Percentiles rank a stretch among this genome's conserved stretches.
Evolutionary conservation across 352 stramenopile genomes (phyloP).

Genomic region (Lagenidium giganteum): DNA sequence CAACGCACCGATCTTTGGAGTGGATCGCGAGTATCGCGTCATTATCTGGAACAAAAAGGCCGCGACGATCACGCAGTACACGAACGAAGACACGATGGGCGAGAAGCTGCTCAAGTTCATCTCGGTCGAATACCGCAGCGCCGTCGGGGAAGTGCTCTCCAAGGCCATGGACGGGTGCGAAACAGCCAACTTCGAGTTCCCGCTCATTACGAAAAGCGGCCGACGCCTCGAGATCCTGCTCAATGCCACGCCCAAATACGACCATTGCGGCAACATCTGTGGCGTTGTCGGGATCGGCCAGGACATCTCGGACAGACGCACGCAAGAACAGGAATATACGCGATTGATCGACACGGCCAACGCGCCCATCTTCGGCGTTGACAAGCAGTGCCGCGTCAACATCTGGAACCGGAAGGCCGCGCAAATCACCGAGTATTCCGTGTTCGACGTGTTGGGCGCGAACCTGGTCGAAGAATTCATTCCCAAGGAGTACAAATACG

Average conservation of each 20-base stretch:
- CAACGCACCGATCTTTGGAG: conserved; percentile 71
- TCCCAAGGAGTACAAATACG: conserved; percentile 43
- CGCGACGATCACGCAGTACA: conserved; percentile 82
- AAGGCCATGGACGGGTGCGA: conserved; percentile 16
- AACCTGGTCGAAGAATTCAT: conserved; percentile 56
- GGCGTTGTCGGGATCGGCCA: conserved; percentile 54
- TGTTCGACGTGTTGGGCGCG: conserved; percentile 49
- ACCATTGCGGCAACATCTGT: conserved; percentile 37
- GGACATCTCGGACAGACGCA: conserved; percentile 39
- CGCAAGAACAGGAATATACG: conserved; percentile 32
- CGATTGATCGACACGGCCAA: conserved; percentile 64
- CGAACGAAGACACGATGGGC: conserved; percentile 78
- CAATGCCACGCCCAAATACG: conserved; percentile 38
- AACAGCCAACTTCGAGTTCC: conserved; percentile 38
- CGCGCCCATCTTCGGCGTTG: conserved; percentile 69
- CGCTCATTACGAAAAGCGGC: conserved; percentile 34
- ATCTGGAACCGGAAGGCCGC: conserved; percentile 74
- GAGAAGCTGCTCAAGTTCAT: conserved; percentile 74
- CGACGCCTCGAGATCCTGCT: conserved; percentile 27
- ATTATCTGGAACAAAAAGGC: conserved; percentile 88
- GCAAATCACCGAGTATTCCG: conserved; percentile 65
- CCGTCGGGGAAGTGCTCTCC: conserved; percentile 16
- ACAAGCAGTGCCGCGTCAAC: conserved; percentile 56
- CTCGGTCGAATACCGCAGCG: conserved; percentile 19
- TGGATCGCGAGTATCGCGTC: conserved; percentile 58